Conservation (phyloP, 768 basidiomycete species). For the Mrakia blollopis region DNA sequence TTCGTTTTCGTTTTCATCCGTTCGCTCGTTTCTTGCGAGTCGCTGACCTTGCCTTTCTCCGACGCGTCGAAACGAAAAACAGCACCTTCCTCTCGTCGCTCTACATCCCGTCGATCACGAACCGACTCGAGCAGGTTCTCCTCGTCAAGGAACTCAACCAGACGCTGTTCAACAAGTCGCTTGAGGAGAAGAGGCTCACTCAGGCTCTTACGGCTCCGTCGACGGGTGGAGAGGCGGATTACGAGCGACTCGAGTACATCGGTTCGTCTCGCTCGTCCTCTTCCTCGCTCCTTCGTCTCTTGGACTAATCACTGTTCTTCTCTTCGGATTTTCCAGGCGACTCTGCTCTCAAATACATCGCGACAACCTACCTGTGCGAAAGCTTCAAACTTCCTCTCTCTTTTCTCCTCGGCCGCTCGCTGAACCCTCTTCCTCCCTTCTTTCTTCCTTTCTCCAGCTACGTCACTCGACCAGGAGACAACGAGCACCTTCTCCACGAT, state of each 20-base stretch:
- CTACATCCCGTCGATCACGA: constrained; percentile 68
- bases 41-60: neutral
- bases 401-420: neutral
- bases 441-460: constrained; percentile 44
- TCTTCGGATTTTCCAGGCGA: constrained; percentile 54
- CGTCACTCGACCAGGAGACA: constrained; percentile 59
- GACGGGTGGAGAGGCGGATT: constrained; percentile 64
- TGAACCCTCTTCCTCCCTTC: neutral
- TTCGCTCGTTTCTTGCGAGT: neutral
- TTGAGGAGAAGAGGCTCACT: constrained; percentile 59
- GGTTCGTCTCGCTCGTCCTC: constrained; percentile 50
- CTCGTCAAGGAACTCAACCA: constrained; percentile 74
- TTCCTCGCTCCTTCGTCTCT: constrained; percentile 1
- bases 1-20: neutral
- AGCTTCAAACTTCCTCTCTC: neutral
- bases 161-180: constrained; percentile 58
- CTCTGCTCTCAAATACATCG: constrained; percentile 73
- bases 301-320: neutral
- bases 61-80: neutral
- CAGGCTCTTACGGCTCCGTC: constrained; percentile 67
- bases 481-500: constrained; percentile 64
- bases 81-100: constrained; percentile 66
- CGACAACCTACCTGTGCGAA: constrained; percentile 57
- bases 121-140: constrained; percentile 66
- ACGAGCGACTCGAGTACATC: constrained; percentile 77